A percentile compares a stretch with the other conserved stretches of the same genome.
These are phyloP conservation scores for Sclerotinia nivalis DNA, from an alignment of 2,329 filamentous ascomycete species.

Conservation along the genomic window DNA sequence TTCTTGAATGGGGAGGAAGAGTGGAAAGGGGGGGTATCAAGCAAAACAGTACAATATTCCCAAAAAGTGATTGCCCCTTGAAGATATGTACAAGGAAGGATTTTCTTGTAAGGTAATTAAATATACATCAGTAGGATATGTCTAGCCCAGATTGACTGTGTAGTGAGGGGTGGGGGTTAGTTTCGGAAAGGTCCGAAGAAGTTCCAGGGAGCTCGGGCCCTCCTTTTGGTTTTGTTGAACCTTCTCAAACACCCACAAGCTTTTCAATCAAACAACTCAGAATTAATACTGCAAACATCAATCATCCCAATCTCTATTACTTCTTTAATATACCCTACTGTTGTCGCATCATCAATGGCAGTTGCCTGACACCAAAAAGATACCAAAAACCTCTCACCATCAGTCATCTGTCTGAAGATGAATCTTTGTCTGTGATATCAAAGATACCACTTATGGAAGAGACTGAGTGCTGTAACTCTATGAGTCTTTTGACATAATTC, in stretches of 20 bases:
- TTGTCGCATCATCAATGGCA: background rate
- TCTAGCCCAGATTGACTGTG: background rate
- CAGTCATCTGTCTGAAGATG: background rate
- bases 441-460: background rate
- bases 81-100: background rate
- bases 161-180: background rate
- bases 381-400: background rate
- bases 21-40: background rate
- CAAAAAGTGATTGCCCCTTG: background rate
- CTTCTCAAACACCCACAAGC: background rate
- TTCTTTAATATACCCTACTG: background rate
- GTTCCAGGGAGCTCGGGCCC: background rate
- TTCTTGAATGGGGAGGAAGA: background rate
- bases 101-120: background rate
- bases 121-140: background rate
- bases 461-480: background rate
- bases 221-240: background rate
- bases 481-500: background rate
- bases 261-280: background rate
- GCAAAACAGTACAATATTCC: background rate
- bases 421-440: background rate
- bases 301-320: background rate
- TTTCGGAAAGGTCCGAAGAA: conserved; percentile 4
- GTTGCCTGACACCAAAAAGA: background rate
- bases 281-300: background rate